A percentile compares a stretch with the other conserved stretches of the same genome.
Conservation (phyloP, 2,329 filamentous ascomycete genomes). For the Periconia sp. region DNA sequence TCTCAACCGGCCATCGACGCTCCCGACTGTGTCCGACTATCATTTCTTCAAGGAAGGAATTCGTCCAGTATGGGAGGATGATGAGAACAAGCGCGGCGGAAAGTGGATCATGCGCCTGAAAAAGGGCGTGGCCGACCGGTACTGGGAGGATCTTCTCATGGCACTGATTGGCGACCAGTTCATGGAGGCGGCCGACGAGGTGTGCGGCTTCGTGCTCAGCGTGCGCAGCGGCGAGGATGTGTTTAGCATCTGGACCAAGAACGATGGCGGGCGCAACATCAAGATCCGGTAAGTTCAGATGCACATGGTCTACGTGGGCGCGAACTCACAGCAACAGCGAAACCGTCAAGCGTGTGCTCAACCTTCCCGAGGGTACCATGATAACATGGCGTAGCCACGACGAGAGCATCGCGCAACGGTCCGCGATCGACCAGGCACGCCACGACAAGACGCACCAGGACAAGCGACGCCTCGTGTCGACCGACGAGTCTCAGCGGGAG, state of each 20-base stretch:
- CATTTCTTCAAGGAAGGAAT: conserved; percentile 98
- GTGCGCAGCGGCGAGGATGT: conserved; percentile 96
- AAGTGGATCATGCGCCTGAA: conserved; percentile 98
- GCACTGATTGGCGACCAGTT: conserved; percentile 95
- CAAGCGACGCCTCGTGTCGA: conserved; percentile 50
- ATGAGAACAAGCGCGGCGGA: conserved; percentile 92
- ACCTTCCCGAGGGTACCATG: conserved; percentile 85
- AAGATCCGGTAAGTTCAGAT: conserved; percentile 88
- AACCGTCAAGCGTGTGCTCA: conserved; percentile 88
- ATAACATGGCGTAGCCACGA: conserved; percentile 97
- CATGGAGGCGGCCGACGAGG: conserved; percentile 87
- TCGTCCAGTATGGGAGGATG: conserved; percentile 97
- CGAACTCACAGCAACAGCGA: conserved; percentile 67
- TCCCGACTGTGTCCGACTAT: conserved; percentile 95
- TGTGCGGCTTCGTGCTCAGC: conserved; percentile 93
- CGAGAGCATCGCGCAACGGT: conserved; percentile 90
- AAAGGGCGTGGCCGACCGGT: conserved; percentile 95
- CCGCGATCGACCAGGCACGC: conserved; percentile 87
- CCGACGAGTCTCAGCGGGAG: conserved; percentile 42
- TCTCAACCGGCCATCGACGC: conserved; percentile 83
- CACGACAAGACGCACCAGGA: conserved; percentile 73
- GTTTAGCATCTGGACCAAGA: conserved; percentile 96
- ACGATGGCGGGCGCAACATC: conserved; percentile 89
- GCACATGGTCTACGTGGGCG: no score
- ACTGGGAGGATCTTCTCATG: conserved; percentile 93